phyloP scores from a whole-genome alignment of 2,329 filamentous ascomycete species.

The Colletotrichum ledebouriae region DNA sequence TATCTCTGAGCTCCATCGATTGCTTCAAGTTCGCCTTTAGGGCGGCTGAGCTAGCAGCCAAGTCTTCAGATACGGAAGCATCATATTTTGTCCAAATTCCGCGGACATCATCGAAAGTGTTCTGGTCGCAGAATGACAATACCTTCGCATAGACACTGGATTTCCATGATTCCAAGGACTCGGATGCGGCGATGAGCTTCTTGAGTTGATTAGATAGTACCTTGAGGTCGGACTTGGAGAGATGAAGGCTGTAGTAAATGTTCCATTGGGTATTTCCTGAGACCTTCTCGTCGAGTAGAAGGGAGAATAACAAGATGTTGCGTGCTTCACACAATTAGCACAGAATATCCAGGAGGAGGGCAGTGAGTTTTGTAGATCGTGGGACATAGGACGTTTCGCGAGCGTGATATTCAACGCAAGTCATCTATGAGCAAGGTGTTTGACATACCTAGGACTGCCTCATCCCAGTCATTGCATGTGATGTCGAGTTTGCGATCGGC shows the following conservation, averaged over 20 bases:
- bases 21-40: constrained; percentile 22
- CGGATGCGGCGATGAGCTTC: constrained; percentile 57
- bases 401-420: too few relatives aligned
- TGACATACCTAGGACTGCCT: constrained; percentile 62
- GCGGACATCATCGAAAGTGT: constrained; percentile 54
- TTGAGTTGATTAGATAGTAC: constrained; percentile 50
- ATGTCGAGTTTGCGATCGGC: constrained; percentile 62
- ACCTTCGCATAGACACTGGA: constrained; percentile 56
- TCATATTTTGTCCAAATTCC: constrained; percentile 33
- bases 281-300: constrained; percentile 59
- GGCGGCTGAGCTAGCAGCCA: constrained; percentile 4
- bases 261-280: constrained; percentile 59
- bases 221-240: constrained; percentile 55
- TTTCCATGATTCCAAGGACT: constrained; percentile 60
- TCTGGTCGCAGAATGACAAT: constrained; percentile 63
- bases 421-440: too few relatives aligned
- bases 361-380: not conserved
- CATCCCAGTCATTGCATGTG: constrained; percentile 68
- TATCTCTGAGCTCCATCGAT: constrained; percentile 11
- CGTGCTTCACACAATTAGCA: constrained; percentile 57
- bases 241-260: constrained; percentile 66
- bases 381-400: too few relatives aligned
- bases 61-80: constrained; percentile 10
- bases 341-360: not conserved
- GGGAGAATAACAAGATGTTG: constrained; percentile 65